Conservation (phyloP, 768 basidiomycete genomes). For the Boletus rubropictus region DNA sequence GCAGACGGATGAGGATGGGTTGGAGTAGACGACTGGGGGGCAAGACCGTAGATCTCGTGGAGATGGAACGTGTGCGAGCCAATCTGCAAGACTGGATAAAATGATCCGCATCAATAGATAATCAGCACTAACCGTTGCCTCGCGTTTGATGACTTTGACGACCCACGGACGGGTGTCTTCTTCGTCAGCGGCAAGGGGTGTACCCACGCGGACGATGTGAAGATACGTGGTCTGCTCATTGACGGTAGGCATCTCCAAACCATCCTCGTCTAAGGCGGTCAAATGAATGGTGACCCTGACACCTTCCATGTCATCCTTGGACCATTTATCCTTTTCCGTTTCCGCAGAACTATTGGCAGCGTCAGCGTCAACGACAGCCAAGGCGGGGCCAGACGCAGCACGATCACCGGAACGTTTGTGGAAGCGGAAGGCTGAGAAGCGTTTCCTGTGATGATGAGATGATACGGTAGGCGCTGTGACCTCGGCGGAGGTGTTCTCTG, state of each 20-base stretch:
- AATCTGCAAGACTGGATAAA: slow-evolving; percentile 46
- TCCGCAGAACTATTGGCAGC: slow-evolving; percentile 29
- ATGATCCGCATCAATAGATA: not conserved
- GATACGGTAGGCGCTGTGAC: slow-evolving; percentile 10
- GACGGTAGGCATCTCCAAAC: slow-evolving; percentile 54
- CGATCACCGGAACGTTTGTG: slow-evolving; percentile 49
- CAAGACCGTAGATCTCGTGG: slow-evolving; percentile 91
- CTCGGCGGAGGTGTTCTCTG: slow-evolving; percentile 12
- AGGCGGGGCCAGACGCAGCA: slow-evolving; percentile 66
- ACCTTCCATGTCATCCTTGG: slow-evolving; percentile 52
- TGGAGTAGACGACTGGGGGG: slow-evolving; percentile 45
- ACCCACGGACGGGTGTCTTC: slow-evolving; percentile 79
- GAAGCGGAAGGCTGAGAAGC: slow-evolving; percentile 66
- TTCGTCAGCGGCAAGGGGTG: slow-evolving; percentile 33
- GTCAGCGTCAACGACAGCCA: slow-evolving; percentile 73
- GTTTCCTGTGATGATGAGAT: slow-evolving; percentile 35
- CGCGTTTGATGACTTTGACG: slow-evolving; percentile 87
- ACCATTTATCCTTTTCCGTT: slow-evolving; percentile 38
- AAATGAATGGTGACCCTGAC: slow-evolving; percentile 75
- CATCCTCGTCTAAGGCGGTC: slow-evolving; percentile 75
- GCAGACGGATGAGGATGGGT: slow-evolving; percentile 33
- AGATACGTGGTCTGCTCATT: slow-evolving; percentile 91
- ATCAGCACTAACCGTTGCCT: slow-evolving; percentile 59
- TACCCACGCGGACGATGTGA: slow-evolving; percentile 70
- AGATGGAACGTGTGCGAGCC: slow-evolving; percentile 91